Evolutionary conservation across 257 asterid genomes (phyloP).

Genomic region (Rauvolfia tetraphylla): DNA sequence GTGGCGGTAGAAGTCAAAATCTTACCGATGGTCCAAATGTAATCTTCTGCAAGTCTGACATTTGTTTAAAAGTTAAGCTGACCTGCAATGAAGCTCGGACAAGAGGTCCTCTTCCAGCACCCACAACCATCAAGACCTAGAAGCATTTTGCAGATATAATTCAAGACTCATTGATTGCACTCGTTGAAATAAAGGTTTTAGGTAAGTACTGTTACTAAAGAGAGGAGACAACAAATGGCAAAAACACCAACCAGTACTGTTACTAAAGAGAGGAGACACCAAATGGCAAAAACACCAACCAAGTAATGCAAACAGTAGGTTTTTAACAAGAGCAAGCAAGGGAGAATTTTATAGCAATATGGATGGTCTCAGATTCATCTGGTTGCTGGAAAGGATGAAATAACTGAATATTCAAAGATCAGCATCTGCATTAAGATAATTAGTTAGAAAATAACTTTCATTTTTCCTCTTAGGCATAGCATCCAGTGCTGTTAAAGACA

Average conservation of each 20-base stretch:
- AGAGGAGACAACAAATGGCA: not conserved
- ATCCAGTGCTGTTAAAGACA: not conserved
- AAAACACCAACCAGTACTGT: not conserved
- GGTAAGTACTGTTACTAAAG: not conserved
- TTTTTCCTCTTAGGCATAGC: not conserved
- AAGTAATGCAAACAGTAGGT: too few species aligned
- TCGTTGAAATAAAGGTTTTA: not conserved
- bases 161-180: not conserved
- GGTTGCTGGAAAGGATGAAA: too few species aligned
- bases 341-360: too few species aligned
- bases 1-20: slow-evolving; percentile 10
- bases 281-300: not conserved
- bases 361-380: too few species aligned
- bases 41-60: slow-evolving; percentile 7
- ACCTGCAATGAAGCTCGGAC: slow-evolving; percentile 98
- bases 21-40: slow-evolving; percentile 10
- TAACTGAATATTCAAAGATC: not conserved
- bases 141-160: slow-evolving; percentile 21
- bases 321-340: too few species aligned
- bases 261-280: too few species aligned
- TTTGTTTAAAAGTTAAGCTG: slow-evolving; percentile 11
- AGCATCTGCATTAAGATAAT: not conserved
- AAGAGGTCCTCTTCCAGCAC: slow-evolving; percentile 99
- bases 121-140: slow-evolving; percentile 97
- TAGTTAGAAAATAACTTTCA: not conserved